A percentile compares a stretch with the other conserved stretches of the same genome.
These are phyloP conservation scores for Bipolaris zeicola DNA, from an alignment of 2,329 filamentous ascomycete genomes.

Conservation along the genomic window DNA sequence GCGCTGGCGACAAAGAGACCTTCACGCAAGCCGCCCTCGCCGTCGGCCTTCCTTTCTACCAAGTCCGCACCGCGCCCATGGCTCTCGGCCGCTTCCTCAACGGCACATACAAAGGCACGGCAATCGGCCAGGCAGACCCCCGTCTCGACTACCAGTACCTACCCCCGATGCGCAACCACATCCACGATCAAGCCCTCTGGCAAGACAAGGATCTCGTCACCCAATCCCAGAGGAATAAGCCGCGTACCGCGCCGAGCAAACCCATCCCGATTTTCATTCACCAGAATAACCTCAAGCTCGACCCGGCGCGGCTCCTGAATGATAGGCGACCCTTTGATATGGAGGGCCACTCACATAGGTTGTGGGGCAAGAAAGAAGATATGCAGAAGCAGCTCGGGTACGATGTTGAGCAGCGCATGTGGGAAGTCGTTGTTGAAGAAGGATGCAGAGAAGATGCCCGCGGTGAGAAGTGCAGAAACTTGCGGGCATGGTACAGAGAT, in stretches of 20 bases:
- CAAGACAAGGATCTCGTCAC: slow-evolving; percentile 10
- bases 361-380: slow-evolving; percentile 26
- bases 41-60: slow-evolving; percentile 50
- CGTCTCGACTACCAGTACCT: slow-evolving; percentile 25
- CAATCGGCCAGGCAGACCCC: slow-evolving; percentile 30
- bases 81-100: slow-evolving; percentile 37
- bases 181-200: slow-evolving; percentile 18
- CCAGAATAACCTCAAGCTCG: slow-evolving; percentile 27
- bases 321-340: slow-evolving; percentile 13
- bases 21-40: slow-evolving; percentile 55
- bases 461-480: slow-evolving; percentile 17
- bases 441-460: slow-evolving; percentile 23
- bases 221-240: slow-evolving; percentile 6
- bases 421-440: slow-evolving; percentile 29
- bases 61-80: slow-evolving; percentile 44
- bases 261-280: slow-evolving; percentile 31
- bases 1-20: slow-evolving; percentile 58
- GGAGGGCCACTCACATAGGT: slow-evolving; percentile 20
- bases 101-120: slow-evolving; percentile 17
- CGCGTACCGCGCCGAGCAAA: slow-evolving; percentile 4
- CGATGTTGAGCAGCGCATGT: slow-evolving; percentile 34
- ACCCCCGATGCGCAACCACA: slow-evolving; percentile 22
- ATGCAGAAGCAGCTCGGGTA: slow-evolving; percentile 25
- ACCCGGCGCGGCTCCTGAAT: slow-evolving; percentile 20
- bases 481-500: slow-evolving; percentile 17